Base-by-base conservation (phyloP, 441 rosid species). In the Populus trichocarpa region DNA sequence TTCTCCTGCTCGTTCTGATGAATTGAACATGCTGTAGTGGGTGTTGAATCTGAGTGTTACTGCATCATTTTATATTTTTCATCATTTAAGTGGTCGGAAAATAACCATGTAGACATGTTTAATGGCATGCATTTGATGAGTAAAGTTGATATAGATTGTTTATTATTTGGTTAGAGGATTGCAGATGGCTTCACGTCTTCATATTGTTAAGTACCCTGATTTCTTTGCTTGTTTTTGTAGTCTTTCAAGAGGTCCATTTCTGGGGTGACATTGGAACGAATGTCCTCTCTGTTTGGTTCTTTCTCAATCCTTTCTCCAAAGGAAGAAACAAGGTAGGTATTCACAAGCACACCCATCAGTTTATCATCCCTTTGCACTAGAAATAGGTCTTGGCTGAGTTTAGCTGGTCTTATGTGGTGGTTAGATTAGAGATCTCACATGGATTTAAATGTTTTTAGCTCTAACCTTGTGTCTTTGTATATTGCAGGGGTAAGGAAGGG, bases 201-300 rank as follows among this genome's bases (percentile, higher is more conserved):
- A 53, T 38, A 22, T 22, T 6, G 26, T 36, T 28, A 3, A 22
- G 4, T 66, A 22, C 53, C 59, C 46, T 82, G 75, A 71, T 40
- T 72, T 23, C 12, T 22, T 65, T 83, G 76, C 67, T 81, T 64
- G 36, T 70, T 76, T 42, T 73, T 83, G 46, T 75, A 91, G 97
- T 59, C 82, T 81, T 84, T 86, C 82, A 92, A 85, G 85, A 89
- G 90, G 83, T 94, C 99, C 75, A 80, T 96, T 78, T 92, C 98
- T 69, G 98, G 90, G 88, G 40, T 79, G 77, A 86, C 98, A 28
- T 20, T 96, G 82, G 97, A 93, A 65, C 85, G 91, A 69, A 86
- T 94, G 96, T 90, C 94, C 23, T 83, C 82, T 80, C 87, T 96
- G 84, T 69, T 96, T 76, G 87, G 89, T 77, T 90, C 97, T 72